Percentiles rank a stretch among this genome's conserved stretches.
These are phyloP conservation scores for Solanum pinnatisectum DNA, from an alignment of 257 asterid genomes.

Conservation along the genomic window DNA sequence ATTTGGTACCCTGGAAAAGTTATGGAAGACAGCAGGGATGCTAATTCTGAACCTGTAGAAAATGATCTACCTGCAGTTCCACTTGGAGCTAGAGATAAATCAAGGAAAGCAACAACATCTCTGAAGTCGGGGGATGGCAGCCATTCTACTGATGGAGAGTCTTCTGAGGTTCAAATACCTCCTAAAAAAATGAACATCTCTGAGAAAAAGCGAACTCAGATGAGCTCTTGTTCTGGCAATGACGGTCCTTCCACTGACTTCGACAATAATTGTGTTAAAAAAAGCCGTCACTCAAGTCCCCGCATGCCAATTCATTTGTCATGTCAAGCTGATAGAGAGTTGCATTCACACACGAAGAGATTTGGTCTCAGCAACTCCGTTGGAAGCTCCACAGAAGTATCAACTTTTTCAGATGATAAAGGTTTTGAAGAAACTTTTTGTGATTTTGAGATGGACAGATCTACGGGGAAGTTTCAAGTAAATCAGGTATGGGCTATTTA, in stretches of 20 bases:
- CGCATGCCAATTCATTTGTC: neutral
- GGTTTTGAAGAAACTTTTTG: neutral
- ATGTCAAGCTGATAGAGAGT: neutral
- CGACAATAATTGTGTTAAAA: neutral
- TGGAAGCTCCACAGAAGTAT: neutral
- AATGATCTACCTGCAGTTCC: neutral
- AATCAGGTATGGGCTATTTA: slow-evolving; percentile 23
- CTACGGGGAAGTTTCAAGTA: neutral
- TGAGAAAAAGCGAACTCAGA: neutral
- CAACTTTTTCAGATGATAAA: neutral
- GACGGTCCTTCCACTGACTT: neutral
- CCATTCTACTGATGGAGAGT: neutral
- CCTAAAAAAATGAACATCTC: slow-evolving; percentile 9
- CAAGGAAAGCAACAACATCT: neutral
- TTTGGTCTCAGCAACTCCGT: neutral
- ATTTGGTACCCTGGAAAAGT: slow-evolving; percentile 30
- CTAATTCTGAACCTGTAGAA: slow-evolving; percentile 6
- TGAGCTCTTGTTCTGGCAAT: neutral
- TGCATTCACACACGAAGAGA: neutral
- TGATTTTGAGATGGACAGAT: slow-evolving; percentile 2
- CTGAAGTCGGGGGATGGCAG: slow-evolving; percentile 9
- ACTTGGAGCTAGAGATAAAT: neutral
- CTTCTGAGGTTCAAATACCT: slow-evolving; percentile 3
- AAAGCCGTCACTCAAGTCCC: neutral
- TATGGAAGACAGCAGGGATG: neutral